phyloP scores from a whole-genome alignment of 495 filamentous ascomycete species.

The Penicillium coffeae region DNA sequence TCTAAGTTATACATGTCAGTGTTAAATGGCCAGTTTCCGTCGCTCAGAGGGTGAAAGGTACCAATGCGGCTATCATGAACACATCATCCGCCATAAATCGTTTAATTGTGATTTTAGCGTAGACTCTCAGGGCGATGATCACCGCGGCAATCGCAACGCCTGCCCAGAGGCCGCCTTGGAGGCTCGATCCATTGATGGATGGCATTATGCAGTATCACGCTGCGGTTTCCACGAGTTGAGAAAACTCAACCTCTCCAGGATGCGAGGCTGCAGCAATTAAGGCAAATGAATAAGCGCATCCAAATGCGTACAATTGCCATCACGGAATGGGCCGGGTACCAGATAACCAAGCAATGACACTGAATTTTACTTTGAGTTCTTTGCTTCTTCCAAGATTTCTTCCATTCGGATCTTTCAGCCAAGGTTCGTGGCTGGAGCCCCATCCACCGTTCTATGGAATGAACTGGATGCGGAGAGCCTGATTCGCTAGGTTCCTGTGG shows the following conservation, averaged over 20 bases:
- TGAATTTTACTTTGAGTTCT: too few relatives aligned
- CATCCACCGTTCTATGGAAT: too few relatives aligned
- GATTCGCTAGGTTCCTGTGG: too few relatives aligned
- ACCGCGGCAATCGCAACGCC: slow-evolving; percentile 29
- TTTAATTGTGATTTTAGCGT: slow-evolving; percentile 34
- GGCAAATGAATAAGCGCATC: too few relatives aligned
- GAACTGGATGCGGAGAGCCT: too few relatives aligned
- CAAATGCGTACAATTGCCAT: too few relatives aligned
- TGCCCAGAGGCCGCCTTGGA: slow-evolving; percentile 32
- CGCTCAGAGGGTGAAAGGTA: slow-evolving; percentile 6
- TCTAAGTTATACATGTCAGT: slow-evolving; percentile 12
- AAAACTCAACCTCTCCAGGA: background rate
- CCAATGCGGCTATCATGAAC: slow-evolving; percentile 33
- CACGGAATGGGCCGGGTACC: too few relatives aligned
- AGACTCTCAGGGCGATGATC: slow-evolving; percentile 30
- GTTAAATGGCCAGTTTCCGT: background rate
- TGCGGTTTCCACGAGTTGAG: background rate
- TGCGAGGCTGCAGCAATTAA: too few relatives aligned
- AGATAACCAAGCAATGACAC: too few relatives aligned
- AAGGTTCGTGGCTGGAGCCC: too few relatives aligned
- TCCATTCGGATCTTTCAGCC: too few relatives aligned
- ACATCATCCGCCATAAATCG: slow-evolving; percentile 34
- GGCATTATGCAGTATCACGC: background rate
- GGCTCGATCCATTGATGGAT: slow-evolving; percentile 17
- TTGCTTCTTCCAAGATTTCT: too few relatives aligned